Conservation (phyloP, 169 alveolate species). For the Plasmodium falciparum region DNA sequence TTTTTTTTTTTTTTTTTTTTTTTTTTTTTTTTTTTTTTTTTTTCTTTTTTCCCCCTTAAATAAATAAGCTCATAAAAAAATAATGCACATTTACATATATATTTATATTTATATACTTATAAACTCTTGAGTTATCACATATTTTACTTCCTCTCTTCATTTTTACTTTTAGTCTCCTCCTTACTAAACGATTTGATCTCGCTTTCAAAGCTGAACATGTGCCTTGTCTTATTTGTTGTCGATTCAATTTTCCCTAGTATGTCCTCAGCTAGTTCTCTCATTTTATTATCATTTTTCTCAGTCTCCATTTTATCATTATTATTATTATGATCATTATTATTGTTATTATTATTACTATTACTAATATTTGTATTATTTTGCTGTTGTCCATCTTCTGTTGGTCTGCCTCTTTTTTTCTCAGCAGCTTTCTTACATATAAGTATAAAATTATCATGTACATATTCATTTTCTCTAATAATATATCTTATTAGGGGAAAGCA, state of each 20-base stretch:
- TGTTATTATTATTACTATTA: neutral
- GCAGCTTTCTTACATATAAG: constrained; percentile 61
- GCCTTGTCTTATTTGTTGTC: constrained; percentile 42
- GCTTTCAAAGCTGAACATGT: neutral
- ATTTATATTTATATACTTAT: neutral
- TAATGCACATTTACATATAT: constrained; percentile 13
- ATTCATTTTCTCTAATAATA: constrained; percentile 60
- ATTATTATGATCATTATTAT: too few relatives aligned
- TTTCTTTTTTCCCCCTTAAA: constrained; percentile 4
- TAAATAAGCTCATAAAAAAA: neutral
- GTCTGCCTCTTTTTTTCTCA: constrained; percentile 75
- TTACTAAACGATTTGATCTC: neutral
- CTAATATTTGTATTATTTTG: constrained; percentile 11
- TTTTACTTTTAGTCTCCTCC: constrained; percentile 12
- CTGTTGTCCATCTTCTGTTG: constrained; percentile 67
- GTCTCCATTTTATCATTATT: constrained; percentile 22
- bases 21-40: neutral
- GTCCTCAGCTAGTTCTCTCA: constrained; percentile 74
- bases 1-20: neutral
- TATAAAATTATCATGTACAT: constrained; percentile 35
- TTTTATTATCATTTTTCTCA: constrained; percentile 62
- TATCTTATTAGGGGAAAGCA: constrained; percentile 50
- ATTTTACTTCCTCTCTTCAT: constrained; percentile 4
- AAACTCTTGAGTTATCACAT: too few relatives aligned
- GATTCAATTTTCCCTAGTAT: constrained; percentile 58